phyloP scores from a whole-genome alignment of 140 eudicot genomes.

The Erigeron philadelphicus region DNA sequence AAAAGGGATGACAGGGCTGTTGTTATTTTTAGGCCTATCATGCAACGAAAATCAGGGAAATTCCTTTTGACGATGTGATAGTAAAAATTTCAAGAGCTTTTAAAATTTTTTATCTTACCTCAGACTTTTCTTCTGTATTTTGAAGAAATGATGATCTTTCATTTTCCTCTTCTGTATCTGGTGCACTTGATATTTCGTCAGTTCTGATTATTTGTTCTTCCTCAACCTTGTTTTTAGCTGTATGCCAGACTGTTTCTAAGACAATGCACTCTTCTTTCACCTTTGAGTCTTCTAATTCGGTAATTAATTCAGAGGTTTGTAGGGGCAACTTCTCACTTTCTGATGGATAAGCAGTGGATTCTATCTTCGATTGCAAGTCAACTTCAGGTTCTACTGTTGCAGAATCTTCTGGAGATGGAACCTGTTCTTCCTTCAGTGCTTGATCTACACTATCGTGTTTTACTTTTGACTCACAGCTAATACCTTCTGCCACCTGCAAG shows the following conservation, averaged over 20 bases:
- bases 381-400: slow-evolving; percentile 24
- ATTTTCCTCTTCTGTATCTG: slow-evolving; percentile 21
- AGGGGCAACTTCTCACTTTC: slow-evolving; percentile 17
- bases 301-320: slow-evolving; percentile 27
- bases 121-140: slow-evolving; percentile 16
- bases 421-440: slow-evolving; percentile 25
- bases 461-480: slow-evolving; percentile 26
- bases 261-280: slow-evolving; percentile 25
- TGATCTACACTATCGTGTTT: slow-evolving; percentile 18
- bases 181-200: slow-evolving; percentile 23
- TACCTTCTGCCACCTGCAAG: slow-evolving; percentile 24
- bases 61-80: too few species aligned
- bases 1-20: too few species aligned
- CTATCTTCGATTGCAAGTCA: slow-evolving; percentile 11
- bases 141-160: too few species aligned
- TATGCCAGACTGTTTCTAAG: slow-evolving; percentile 18
- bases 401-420: slow-evolving; percentile 21
- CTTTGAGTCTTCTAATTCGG: slow-evolving; percentile 29
- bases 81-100: too few species aligned
- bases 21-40: too few species aligned
- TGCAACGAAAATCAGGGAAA: too few species aligned
- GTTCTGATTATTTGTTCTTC: slow-evolving; percentile 26
- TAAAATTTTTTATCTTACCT: slow-evolving; percentile 16
- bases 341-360: slow-evolving; percentile 24
- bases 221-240: slow-evolving; percentile 14